Evolutionary conservation across 257 asterid species (phyloP).

Genomic region (Nicotiana noctiflora): DNA sequence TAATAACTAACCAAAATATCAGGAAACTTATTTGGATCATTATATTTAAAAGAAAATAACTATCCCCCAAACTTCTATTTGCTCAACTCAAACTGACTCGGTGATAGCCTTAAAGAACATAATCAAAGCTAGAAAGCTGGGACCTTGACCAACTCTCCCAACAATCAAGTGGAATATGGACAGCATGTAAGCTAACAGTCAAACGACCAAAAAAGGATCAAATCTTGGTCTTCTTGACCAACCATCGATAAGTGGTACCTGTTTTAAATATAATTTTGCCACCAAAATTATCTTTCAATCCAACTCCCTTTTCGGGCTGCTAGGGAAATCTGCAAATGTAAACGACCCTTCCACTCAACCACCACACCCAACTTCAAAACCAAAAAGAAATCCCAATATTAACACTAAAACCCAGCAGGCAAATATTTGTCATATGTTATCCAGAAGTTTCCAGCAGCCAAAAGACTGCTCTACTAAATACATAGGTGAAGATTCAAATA

Average conservation of each 20-base stretch:
- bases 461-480: not conserved
- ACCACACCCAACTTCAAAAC: too few species aligned
- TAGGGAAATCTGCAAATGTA: not conserved
- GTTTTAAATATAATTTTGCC: not conserved
- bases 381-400: not conserved
- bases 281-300: not conserved
- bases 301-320: not conserved
- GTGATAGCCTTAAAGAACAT: too few species aligned
- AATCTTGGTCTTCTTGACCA: not conserved
- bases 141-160: too few species aligned
- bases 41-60: too few species aligned
- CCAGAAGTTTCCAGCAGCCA: not conserved
- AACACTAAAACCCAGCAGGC: not conserved
- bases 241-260: not conserved
- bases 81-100: too few species aligned
- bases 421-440: not conserved
- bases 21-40: too few species aligned
- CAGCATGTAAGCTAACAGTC: not conserved
- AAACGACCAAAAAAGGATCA: not conserved
- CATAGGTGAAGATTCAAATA: not conserved
- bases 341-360: too few species aligned
- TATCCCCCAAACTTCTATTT: too few species aligned
- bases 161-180: too few species aligned
- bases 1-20: too few species aligned
- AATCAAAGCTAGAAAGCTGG: too few species aligned